Evolutionary conservation across 2,329 filamentous ascomycete species (phyloP), one percentile per base, ranked within the genome.

Genomic region (Talaromyces sp.): DNA sequence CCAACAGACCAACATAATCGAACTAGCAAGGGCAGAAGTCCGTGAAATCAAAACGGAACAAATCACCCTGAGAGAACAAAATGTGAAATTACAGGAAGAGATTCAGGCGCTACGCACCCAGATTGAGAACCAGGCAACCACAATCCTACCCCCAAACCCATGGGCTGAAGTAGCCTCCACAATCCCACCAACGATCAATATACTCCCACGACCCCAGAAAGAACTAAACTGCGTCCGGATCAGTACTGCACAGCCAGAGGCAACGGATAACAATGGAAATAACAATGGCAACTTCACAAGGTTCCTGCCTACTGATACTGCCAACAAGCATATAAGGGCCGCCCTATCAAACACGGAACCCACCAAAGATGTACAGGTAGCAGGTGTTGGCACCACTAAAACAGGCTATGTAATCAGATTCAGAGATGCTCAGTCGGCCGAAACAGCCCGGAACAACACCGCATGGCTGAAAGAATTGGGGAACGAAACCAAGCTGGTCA

Each of bases 391-490:
- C 11, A 66, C 54, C 10, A 66, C 57, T 2, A 62, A 63, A 40
- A 66, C 60, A 4, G 63, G 64, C 25, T 67, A 68, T 50, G 15
- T 68, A 10, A 63, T 68, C 39, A 37, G 61, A 22, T 68, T 67
- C 35, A 63, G 63, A 54, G 52, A 68, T 43, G 13, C 53, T 19
- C 41, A 57, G 48, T 66, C 59, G 40, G 60, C 62, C 4, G 59
- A 66, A 17, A 50, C 53, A 21, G 63, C 65, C 11, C 57, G 58
- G 15, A 64, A 55, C 25, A 64, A 68, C 36, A 66, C 60, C 15
- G 56, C 58, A 43, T 69, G 60, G 64, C 50, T 67, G 13, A 48
- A 63, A 7, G 57, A 65, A 17, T 59, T 66, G n/a, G 62, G 61
- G 43, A 21, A 62, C 17, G 37, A 40, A 40, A 40, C 61, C 35